These are phyloP conservation scores for Coelastrella sp. DNA, from an alignment of 139 green algal genomes.

Conservation along the genomic window DNA sequence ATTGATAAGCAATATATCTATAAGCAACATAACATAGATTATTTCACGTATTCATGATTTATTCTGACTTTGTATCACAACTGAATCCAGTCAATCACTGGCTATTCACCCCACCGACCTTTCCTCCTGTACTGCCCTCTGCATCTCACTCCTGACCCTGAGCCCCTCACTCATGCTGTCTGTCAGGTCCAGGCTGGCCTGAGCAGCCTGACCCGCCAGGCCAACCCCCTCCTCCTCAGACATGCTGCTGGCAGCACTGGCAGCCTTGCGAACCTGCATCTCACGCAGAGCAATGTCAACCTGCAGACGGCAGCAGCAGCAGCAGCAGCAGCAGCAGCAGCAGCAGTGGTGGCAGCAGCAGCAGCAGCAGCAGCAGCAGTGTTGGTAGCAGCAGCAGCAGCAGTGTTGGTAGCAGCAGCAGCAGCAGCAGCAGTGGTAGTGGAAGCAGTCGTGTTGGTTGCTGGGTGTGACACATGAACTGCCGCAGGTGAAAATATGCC, in stretches of 20 bases:
- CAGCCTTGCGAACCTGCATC: conserved; percentile 75
- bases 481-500: no score
- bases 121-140: conserved; percentile 71
- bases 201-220: neutral
- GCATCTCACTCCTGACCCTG: conserved; percentile 70
- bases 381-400: conserved; percentile 20
- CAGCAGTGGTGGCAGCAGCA: neutral
- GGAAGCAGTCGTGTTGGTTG: neutral
- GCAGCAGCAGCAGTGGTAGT: neutral
- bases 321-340: neutral
- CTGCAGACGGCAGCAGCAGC: conserved; percentile 59
- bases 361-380: neutral
- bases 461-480: no score
- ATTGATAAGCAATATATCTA: no score
- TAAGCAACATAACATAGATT: no score
- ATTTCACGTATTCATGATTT: no score
- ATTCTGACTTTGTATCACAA: no score
- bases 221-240: neutral
- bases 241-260: conserved; percentile 49
- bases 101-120: conserved; percentile 43
- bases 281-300: conserved; percentile 69
- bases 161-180: conserved; percentile 64
- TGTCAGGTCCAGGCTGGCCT: conserved; percentile 58
- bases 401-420: neutral
- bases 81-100: no score